Evolutionary conservation across 371 early-diverging fungal genomes (phyloP), one percentile per base, ranked within the genome.

Genomic region (Mortierella sp.): DNA sequence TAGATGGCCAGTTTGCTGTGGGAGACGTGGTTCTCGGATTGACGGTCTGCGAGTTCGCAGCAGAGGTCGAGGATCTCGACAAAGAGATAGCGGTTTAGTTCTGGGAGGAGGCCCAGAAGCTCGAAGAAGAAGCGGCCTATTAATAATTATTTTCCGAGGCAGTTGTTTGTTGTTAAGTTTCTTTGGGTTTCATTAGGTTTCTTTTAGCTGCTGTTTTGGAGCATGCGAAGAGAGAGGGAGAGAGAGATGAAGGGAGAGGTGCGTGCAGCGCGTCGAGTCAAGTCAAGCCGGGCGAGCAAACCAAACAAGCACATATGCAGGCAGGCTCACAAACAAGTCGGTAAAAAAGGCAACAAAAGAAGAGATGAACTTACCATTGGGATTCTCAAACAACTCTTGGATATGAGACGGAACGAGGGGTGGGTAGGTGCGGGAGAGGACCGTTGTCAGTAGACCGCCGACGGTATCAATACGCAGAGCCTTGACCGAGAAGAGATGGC

Each of bases 401-500:
- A 81, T 57, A 8, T 73, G 69, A 9, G 54, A 50, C 8, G 86
- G 86, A 8, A 85, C 76, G 34, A 85, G 74, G 16, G 86, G 81
- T 31, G 86, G 86, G 34, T 73, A 81, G 4, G 86, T 85, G 10
- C 86, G 69, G 10, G 86, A 85, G 10, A 85, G 71, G 10, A 54
- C 73, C 0, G 86, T 85, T 31, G 76, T 76, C 69, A 85, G 67
- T 40, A 85, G 72, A 0, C 86, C 86, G 51, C 76, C 86, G 9
- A 85, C 79, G n/a, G 86, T 85, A 70, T 85, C 86, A 43, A 85
- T 40, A 19, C 86, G 86, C 77, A 85, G 81, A 77, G 73, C 74
- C 54, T 85, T 85, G 69, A 85, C 76, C 6, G 70, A 67, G 61
- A 85, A 81, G 31, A 76, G 67, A 37, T 71, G 67, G 13, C 57